These are phyloP conservation scores for Macrophomina tecta DNA, from an alignment of 2,329 filamentous ascomycete genomes.

Conservation along the genomic window DNA sequence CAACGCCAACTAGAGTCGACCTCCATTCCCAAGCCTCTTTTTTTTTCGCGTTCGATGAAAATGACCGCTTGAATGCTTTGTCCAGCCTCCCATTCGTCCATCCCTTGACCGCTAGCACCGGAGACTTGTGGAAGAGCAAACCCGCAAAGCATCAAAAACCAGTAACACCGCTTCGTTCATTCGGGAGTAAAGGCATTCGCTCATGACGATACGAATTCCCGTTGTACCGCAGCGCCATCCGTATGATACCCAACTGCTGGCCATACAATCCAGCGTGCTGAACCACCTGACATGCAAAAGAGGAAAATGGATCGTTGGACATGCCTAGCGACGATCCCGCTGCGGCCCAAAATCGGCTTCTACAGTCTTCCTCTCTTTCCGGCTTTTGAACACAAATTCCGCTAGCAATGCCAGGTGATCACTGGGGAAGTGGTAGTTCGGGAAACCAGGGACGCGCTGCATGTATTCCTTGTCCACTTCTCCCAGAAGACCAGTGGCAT, in stretches of 20 bases:
- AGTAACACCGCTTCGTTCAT: constrained; percentile 22
- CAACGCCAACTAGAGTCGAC: neutral
- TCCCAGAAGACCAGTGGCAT: constrained; percentile 82
- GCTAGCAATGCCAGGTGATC: constrained; percentile 90
- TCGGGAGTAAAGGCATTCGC: constrained; percentile 15
- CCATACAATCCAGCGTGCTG: constrained; percentile 19
- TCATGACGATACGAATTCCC: constrained; percentile 22
- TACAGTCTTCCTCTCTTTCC: constrained; percentile 70
- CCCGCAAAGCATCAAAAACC: constrained; percentile 20
- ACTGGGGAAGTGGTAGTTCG: constrained; percentile 91
- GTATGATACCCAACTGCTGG: constrained; percentile 26
- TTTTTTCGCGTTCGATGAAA: constrained; percentile 4
- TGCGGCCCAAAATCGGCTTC: constrained; percentile 47
- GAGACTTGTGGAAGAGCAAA: constrained; percentile 20
- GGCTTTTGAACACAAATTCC: constrained; percentile 86
- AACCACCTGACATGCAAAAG: constrained; percentile 23
- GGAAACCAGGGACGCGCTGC: constrained; percentile 86
- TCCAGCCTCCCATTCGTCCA: constrained; percentile 11
- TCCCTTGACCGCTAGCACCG: constrained; percentile 12
- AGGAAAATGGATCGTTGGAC: constrained; percentile 7
- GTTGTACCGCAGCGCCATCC: constrained; percentile 23
- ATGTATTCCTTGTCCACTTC: constrained; percentile 87
- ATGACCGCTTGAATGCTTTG: constrained; percentile 19
- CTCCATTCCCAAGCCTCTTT: neutral
- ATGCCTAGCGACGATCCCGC: constrained; percentile 31